Evolutionary conservation across 768 basidiomycete genomes (phyloP), one percentile per base, ranked within the genome.

Genomic region (Russula abietina): DNA sequence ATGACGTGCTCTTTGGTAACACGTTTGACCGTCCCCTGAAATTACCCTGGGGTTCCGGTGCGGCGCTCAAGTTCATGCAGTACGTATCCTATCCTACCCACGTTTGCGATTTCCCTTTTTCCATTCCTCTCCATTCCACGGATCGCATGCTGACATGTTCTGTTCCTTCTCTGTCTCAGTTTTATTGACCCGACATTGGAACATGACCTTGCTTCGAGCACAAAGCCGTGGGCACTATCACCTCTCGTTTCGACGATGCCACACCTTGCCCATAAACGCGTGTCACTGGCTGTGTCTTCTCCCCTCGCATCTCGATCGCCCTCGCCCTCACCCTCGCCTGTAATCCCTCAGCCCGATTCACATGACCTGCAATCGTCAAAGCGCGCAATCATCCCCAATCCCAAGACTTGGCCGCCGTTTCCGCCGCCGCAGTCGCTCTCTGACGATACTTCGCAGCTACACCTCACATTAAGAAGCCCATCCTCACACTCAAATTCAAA

Each of bases 1-100:
- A 98, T 70, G 88, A 97, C 61, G 78, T 98, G 19, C 75, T 98
- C n/a, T 95, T 96, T 69, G 92, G 93, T 7, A 95, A 94, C 66
- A 83, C 84, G 0, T 93, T 93, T 68, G 91, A 92, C 67, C 79
- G 85, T 39, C 85, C 85, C n/a, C 72, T 93, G 33, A 84, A 83
- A 67, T 73, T 93, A 19, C 91, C 91, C 12, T 93, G 89, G 89
- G 91, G 89, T 9, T 83, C 89, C 30, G 74, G 87, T 36, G 86
- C 88, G 8, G 89, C 86, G 1, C 77, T 94, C 43, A 85, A 83
- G 67, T 93, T 93, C 70, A 91, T 91, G 88, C 79, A 84, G 90
- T 90, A 61, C 69, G 86, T 72, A 30, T 12, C 36, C n/a, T n/a
- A n/a, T n/a, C n/a, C 36, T 36, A 39, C 16, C 38, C 30, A 16